These are phyloP conservation scores for Sambucus nigra DNA, from an alignment of 129 eudicot species.

Conservation along the genomic window DNA sequence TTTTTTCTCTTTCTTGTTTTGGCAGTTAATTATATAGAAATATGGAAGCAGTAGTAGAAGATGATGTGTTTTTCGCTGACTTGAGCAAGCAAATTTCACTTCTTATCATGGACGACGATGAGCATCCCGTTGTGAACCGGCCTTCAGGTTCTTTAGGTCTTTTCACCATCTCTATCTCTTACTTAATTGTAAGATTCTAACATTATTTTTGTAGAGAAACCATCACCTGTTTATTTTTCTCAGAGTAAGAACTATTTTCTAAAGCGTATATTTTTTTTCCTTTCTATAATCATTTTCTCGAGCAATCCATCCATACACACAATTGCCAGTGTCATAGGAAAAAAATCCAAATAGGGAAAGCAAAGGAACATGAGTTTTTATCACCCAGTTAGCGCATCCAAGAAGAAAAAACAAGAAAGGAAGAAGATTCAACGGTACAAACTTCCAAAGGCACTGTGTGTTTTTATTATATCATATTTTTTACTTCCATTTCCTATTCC, in stretches of 20 bases:
- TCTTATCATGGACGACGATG: conserved; percentile 86
- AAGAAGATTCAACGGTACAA: conserved; percentile 31
- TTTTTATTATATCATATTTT: too few relatives aligned
- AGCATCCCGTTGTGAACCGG: conserved; percentile 30
- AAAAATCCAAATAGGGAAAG: conserved; percentile 45
- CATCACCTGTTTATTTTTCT: too few relatives aligned
- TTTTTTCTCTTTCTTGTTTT: not conserved
- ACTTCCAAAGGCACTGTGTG: conserved; percentile 28
- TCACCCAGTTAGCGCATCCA: conserved; percentile 49
- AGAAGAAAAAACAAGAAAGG: conserved; percentile 58
- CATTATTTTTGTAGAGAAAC: too few relatives aligned
- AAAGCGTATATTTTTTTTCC: too few relatives aligned
- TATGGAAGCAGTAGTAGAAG: conserved; percentile 50
- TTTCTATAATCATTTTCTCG: conserved; percentile 34
- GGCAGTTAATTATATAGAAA: too few relatives aligned
- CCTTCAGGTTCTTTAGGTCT: conserved; percentile 67
- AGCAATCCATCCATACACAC: conserved; percentile 36
- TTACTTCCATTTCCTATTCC: too few relatives aligned
- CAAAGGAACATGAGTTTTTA: conserved; percentile 94
- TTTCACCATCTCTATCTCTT: conserved; percentile 7
- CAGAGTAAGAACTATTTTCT: not conserved
- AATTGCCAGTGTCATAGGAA: conserved; percentile 25
- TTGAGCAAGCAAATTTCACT: conserved; percentile 80
- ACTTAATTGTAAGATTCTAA: not conserved
- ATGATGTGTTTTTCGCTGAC: conserved; percentile 84